phyloP scores from a whole-genome alignment of 2,329 filamentous ascomycete species.

The Cyphellophora attinorum region DNA sequence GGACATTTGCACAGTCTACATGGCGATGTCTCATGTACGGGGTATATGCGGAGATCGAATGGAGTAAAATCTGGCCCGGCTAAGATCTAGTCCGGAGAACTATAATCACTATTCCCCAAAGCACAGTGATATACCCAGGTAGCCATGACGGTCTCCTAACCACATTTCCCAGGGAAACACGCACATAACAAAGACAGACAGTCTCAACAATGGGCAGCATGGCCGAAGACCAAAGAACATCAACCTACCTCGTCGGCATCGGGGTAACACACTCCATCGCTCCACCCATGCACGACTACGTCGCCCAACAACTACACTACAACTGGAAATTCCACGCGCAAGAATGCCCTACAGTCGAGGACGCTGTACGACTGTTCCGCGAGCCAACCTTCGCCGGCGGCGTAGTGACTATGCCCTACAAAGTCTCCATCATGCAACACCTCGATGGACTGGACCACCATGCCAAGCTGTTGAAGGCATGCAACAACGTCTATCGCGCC shows the following conservation, averaged over 20 bases:
- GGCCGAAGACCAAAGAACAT: conserved; percentile 4
- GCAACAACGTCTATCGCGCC: conserved; percentile 14
- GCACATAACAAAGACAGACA: too few species aligned
- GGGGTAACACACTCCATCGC: conserved; percentile 33
- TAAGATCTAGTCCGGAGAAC: background rate
- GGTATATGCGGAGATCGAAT: too few species aligned
- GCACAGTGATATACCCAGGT: too few species aligned
- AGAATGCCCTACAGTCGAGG: conserved; percentile 24
- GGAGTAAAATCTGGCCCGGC: too few species aligned
- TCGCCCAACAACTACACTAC: conserved; percentile 25
- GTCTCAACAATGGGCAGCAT: too few species aligned
- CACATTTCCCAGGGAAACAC: too few species aligned
- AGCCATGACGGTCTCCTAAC: too few species aligned
- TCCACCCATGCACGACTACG: conserved; percentile 30
- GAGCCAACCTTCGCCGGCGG: conserved; percentile 22
- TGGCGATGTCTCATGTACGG: too few species aligned
- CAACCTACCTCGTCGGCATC: conserved; percentile 28
- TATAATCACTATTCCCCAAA: too few species aligned
- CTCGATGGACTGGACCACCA: conserved; percentile 29
- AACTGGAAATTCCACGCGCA: conserved; percentile 27
- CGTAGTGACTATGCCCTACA: conserved; percentile 36
- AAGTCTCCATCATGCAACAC: conserved; percentile 21
- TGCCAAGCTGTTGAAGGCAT: conserved; percentile 26
- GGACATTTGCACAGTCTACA: background rate
- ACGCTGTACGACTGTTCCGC: conserved; percentile 22